phyloP scores from a whole-genome alignment of 2,329 filamentous ascomycete species.

The Fusarium goolgardi region DNA sequence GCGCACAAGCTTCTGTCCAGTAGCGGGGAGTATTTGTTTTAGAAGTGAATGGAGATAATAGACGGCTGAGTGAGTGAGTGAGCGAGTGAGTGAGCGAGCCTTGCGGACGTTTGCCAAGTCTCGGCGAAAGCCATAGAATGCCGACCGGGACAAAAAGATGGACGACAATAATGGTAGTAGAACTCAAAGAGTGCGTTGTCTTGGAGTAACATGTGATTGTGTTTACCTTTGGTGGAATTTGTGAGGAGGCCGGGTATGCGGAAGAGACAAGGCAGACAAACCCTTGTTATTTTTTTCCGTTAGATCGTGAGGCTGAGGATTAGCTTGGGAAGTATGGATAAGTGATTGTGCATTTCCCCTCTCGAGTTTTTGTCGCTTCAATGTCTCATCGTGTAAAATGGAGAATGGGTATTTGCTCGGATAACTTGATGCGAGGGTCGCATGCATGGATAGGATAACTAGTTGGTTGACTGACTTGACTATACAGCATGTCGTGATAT shows the following conservation, averaged over 20 bases:
- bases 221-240: background rate
- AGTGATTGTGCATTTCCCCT: slow-evolving; percentile 10
- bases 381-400: background rate
- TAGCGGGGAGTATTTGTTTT: slow-evolving; percentile 12
- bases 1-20: background rate
- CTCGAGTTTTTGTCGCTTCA: background rate
- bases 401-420: background rate
- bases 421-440: background rate
- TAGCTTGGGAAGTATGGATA: background rate
- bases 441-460: slow-evolving; percentile 10
- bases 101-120: background rate
- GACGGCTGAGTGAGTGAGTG: background rate
- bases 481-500: slow-evolving; percentile 1
- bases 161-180: background rate
- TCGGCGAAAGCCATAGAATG: background rate
- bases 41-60: background rate
- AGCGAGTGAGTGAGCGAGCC: background rate
- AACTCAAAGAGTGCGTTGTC: background rate
- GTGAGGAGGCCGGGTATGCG: background rate
- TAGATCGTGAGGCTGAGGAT: slow-evolving; percentile 16
- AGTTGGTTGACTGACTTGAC: background rate
- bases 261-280: background rate
- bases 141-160: background rate
- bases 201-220: slow-evolving; percentile 3
- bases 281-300: background rate